These are phyloP conservation scores for Penicillium nordicum DNA, from an alignment of 2,329 filamentous ascomycete genomes.

Conservation along the genomic window DNA sequence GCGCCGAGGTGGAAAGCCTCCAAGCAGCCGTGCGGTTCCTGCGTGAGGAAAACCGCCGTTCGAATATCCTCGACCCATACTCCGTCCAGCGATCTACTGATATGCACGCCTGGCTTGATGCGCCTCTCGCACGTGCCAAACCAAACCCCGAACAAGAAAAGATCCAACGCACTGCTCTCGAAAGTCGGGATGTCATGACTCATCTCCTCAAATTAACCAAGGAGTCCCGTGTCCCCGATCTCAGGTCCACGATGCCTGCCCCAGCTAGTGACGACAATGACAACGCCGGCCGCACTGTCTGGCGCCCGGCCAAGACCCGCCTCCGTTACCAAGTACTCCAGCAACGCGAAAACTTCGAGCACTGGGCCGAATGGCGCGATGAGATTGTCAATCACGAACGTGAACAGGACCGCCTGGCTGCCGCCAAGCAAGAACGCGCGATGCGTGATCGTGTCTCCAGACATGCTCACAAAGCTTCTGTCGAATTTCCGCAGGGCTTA, in stretches of 20 bases:
- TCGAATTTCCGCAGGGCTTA: conserved; percentile 32
- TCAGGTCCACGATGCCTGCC: conserved; percentile 34
- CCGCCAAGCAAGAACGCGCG: conserved; percentile 33
- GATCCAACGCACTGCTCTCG: conserved; percentile 35
- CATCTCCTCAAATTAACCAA: conserved; percentile 44
- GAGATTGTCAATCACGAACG: conserved; percentile 39
- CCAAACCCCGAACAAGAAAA: conserved; percentile 30
- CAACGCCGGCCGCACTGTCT: conserved; percentile 30
- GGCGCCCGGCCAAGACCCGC: conserved; percentile 44
- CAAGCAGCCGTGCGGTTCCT: conserved; percentile 48
- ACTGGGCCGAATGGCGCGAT: conserved; percentile 45
- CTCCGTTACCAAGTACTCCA: conserved; percentile 44
- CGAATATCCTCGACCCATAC: conserved; percentile 41
- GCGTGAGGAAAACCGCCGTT: conserved; percentile 44
- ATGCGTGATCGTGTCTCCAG: conserved; percentile 28
- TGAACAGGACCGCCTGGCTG: conserved; percentile 36
- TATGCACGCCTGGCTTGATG: conserved; percentile 44
- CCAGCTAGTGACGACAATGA: conserved; percentile 12
- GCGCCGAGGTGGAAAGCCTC: conserved; percentile 42
- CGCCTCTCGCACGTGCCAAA: conserved; percentile 33
- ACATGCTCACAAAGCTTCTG: conserved; percentile 29
- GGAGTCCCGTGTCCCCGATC: conserved; percentile 39
- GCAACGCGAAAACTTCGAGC: conserved; percentile 46
- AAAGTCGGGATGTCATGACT: conserved; percentile 43
- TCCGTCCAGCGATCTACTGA: conserved; percentile 41